These are phyloP conservation scores for Neofusicoccum parvum DNA, from an alignment of 2,329 filamentous ascomycete genomes.

Conservation along the genomic window DNA sequence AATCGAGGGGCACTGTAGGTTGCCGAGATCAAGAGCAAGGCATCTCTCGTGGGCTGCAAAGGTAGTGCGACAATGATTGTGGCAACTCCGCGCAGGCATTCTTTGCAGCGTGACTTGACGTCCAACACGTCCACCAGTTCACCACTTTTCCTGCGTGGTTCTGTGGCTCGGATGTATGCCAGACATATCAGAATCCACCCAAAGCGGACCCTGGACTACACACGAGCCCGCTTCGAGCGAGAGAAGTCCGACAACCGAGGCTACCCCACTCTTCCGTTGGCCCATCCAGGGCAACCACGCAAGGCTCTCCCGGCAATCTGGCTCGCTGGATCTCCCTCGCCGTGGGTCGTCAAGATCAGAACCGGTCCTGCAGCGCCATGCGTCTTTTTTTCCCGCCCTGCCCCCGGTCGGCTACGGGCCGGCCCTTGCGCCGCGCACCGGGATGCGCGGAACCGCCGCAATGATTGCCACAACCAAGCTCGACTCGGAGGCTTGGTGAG, in stretches of 20 bases:
- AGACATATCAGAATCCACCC: not conserved
- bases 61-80: no score
- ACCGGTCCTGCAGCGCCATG: not conserved
- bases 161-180: not conserved
- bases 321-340: not conserved
- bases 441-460: not conserved
- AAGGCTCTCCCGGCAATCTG: not conserved
- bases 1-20: no score
- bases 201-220: not conserved
- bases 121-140: not conserved
- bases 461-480: conserved; percentile 3
- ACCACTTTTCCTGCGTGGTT: conserved; percentile 1
- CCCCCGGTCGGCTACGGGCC: conserved; percentile 13
- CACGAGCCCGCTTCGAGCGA: conserved; percentile 1
- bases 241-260: conserved; percentile 13
- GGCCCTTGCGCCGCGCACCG: conserved; percentile 14
- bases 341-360: not conserved
- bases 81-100: no score
- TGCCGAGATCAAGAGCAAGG: no score
- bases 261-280: conserved; percentile 7
- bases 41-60: no score
- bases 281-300: not conserved
- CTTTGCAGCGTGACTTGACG: no score
- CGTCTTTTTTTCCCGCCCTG: not conserved
- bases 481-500: not conserved